These are phyloP conservation scores for Tulasnella calospora DNA, from an alignment of 768 basidiomycete species.

Conservation along the genomic window DNA sequence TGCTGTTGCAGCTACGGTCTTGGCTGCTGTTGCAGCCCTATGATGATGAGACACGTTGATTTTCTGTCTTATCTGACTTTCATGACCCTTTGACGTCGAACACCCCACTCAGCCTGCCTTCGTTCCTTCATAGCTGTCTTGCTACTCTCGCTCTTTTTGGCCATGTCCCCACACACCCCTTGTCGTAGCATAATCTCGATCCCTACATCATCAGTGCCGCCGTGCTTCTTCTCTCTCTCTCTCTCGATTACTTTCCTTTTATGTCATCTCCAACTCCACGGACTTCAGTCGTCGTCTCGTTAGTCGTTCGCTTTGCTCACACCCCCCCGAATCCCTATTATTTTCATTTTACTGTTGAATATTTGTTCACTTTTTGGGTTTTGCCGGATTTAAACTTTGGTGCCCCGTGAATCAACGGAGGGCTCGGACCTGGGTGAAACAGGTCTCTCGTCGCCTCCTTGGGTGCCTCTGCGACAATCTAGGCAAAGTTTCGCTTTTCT, in stretches of 20 bases:
- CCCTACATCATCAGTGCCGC: background rate
- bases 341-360: conserved; percentile 1
- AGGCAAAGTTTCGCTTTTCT: background rate
- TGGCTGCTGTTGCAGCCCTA: background rate
- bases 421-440: no score
- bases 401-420: no score
- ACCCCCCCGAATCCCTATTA: background rate
- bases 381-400: background rate
- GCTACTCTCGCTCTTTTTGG: background rate
- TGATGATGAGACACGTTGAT: background rate
- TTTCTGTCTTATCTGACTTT: background rate
- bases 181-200: conserved; percentile 5
- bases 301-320: background rate
- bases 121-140: conserved; percentile 1
- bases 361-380: background rate
- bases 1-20: background rate
- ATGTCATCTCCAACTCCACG: background rate
- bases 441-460: no score
- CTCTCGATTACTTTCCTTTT: background rate
- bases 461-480: no score
- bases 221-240: background rate
- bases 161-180: background rate
- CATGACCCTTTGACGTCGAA: background rate
- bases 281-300: background rate
- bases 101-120: conserved; percentile 1